Evolutionary conservation across 2,329 filamentous ascomycete genomes (phyloP).

Genomic region (Monilinia polystroma): DNA sequence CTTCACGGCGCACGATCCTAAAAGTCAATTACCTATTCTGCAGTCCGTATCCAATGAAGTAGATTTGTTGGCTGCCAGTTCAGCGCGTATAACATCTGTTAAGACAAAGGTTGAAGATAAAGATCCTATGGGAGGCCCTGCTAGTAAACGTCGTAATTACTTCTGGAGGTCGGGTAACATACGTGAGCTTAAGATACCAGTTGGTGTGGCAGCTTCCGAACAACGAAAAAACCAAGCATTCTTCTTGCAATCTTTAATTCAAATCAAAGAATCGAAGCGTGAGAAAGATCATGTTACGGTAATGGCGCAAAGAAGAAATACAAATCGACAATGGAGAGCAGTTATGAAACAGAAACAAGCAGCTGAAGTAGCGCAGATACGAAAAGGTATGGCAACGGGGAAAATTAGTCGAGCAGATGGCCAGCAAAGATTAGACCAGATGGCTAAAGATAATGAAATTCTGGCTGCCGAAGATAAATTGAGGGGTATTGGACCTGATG

Average conservation of each 20-base stretch:
- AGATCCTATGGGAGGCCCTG: constrained; percentile 13
- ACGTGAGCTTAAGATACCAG: constrained; percentile 25
- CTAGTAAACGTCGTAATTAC: constrained; percentile 6
- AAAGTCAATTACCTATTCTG: constrained; percentile 46
- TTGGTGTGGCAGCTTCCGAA: constrained; percentile 35
- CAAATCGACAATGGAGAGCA: constrained; percentile 31
- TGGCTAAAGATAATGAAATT: constrained; percentile 29
- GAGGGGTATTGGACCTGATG: constrained; percentile 16
- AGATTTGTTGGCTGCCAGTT: constrained; percentile 70
- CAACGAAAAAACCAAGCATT: constrained; percentile 46
- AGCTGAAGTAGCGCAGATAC: constrained; percentile 29
- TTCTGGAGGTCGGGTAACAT: constrained; percentile 18
- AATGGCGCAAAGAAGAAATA: constrained; percentile 45
- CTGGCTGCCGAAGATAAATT: constrained; percentile 16
- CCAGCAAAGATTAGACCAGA: constrained; percentile 29
- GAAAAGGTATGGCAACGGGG: constrained; percentile 26
- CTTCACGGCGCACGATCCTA: constrained; percentile 54
- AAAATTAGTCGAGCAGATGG: constrained; percentile 21
- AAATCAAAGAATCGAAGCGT: constrained; percentile 61
- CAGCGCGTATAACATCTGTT: constrained; percentile 66
- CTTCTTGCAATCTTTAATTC: constrained; percentile 66
- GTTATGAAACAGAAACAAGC: constrained; percentile 25
- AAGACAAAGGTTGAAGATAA: constrained; percentile 31
- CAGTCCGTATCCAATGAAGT: constrained; percentile 58
- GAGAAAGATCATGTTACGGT: constrained; percentile 66